Evolutionary conservation across 305 asterid genomes (phyloP).

Genomic region (Fraxinus xanthoxyloides): DNA sequence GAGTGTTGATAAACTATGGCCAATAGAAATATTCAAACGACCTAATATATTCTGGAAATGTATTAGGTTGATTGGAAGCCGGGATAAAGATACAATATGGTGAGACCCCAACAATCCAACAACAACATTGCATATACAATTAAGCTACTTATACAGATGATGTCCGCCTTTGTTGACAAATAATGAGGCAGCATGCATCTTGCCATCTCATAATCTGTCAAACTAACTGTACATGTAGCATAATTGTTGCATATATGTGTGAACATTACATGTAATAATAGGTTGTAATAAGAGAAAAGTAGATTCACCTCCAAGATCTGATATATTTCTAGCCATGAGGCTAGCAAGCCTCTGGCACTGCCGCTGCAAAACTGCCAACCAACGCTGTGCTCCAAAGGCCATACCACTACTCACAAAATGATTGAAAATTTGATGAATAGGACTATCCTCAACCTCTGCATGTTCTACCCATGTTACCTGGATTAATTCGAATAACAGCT

Average conservation of each 20-base stretch:
- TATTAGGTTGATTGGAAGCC: background rate
- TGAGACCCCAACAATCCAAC: background rate
- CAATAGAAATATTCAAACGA: too few relatives aligned
- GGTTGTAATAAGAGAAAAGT: background rate
- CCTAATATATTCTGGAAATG: background rate
- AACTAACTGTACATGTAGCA: too few relatives aligned
- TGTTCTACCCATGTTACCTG: slow-evolving; percentile 95
- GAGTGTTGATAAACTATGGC: too few relatives aligned
- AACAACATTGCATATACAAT: too few relatives aligned
- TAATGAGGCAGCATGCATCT: too few relatives aligned
- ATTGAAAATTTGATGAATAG: slow-evolving; percentile 50
- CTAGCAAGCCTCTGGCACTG: slow-evolving; percentile 95
- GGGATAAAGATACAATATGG: too few relatives aligned
- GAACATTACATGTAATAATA: background rate
- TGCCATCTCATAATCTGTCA: too few relatives aligned
- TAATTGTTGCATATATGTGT: background rate
- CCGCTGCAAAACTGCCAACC: slow-evolving; percentile 78
- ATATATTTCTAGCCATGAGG: slow-evolving; percentile 84
- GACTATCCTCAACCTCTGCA: slow-evolving; percentile 68
- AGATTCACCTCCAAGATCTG: slow-evolving; percentile 75
- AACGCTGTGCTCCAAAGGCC: slow-evolving; percentile 80
- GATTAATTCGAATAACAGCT: background rate
- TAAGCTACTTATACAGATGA: too few relatives aligned
- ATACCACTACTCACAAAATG: slow-evolving; percentile 47
- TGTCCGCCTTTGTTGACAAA: too few relatives aligned